These are phyloP conservation scores for Phaeosphaeria sp. DNA, from an alignment of 2,329 filamentous ascomycete genomes.

Conservation along the genomic window DNA sequence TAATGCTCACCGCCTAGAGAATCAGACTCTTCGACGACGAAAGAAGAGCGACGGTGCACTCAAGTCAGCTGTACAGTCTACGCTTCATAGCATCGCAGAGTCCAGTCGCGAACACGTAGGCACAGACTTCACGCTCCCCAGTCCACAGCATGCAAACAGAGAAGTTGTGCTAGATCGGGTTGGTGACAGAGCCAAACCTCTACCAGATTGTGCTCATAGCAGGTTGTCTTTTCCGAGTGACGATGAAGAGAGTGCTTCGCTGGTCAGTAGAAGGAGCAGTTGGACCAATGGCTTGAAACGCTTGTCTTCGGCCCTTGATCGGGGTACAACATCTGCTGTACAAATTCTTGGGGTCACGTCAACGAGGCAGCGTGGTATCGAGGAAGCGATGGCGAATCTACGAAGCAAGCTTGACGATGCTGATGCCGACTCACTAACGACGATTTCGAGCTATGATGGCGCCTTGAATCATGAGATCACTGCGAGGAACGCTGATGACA, in stretches of 20 bases:
- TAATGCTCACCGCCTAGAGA: not conserved
- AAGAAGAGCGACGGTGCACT: not conserved
- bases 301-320: not conserved
- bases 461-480: not conserved
- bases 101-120: not conserved
- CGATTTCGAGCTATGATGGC: not conserved
- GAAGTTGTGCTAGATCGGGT: not conserved
- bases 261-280: not conserved
- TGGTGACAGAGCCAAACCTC: not conserved
- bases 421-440: not conserved
- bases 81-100: not conserved
- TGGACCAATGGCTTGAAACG: not conserved
- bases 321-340: no score
- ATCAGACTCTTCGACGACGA: not conserved
- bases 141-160: not conserved
- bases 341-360: not conserved
- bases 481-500: not conserved
- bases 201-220: not conserved
- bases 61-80: not conserved
- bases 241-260: not conserved
- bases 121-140: not conserved
- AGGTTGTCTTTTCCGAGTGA: not conserved
- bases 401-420: not conserved
- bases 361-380: not conserved
- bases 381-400: conserved; percentile 1